Evolutionary conservation across 805 yeast species (phyloP).

Genomic region (Candida xiaguanensis): DNA sequence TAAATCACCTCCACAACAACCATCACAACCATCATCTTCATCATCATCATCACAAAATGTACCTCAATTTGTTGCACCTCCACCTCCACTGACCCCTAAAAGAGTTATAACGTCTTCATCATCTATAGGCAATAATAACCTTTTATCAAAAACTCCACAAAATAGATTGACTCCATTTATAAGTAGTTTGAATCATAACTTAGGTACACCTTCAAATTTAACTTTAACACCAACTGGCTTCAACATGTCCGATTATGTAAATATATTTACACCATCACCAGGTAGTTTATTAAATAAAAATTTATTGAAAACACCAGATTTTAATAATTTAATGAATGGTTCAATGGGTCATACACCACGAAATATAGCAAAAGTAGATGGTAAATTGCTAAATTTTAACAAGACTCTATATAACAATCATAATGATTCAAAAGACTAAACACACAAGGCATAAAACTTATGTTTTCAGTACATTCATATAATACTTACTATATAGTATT

Average conservation of each 20-base stretch:
- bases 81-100: constrained; percentile 43
- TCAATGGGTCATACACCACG: constrained; percentile 11
- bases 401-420: constrained; percentile 26
- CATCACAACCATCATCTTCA: constrained; percentile 4
- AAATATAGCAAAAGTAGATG: constrained; percentile 26
- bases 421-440: constrained; percentile 1
- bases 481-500: not conserved
- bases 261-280: constrained; percentile 73
- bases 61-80: constrained; percentile 31
- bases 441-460: too few species aligned
- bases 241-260: constrained; percentile 80
- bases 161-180: constrained; percentile 40
- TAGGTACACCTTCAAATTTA: constrained; percentile 40
- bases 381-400: constrained; percentile 43
- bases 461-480: not conserved
- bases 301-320: constrained; percentile 40
- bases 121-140: not conserved
- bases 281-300: constrained; percentile 23
- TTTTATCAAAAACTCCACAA: constrained; percentile 34
- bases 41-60: not conserved
- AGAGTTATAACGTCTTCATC: constrained; percentile 13
- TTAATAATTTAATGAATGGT: constrained; percentile 25
- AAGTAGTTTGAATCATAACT: constrained; percentile 19
- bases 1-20: constrained; percentile 7
- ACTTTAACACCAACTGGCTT: constrained; percentile 62